A percentile compares a stretch with the other conserved stretches of the same genome.
Conservation (phyloP, 768 basidiomycete genomes). For the Scleroderma citrinum region DNA sequence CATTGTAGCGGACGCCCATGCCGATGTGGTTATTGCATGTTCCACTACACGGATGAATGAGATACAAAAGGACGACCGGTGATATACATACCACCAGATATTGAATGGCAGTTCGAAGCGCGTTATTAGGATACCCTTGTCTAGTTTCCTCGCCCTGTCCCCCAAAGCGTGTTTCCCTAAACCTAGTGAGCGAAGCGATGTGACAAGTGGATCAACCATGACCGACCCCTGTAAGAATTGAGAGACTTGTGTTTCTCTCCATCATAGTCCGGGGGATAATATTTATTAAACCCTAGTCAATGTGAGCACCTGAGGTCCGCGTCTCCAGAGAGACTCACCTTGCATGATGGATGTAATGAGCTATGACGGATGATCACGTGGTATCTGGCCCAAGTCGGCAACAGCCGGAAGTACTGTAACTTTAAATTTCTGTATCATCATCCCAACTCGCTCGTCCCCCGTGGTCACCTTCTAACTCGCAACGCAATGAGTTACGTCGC, state of each 20-base stretch:
- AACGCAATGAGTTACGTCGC: slow-evolving; percentile 94
- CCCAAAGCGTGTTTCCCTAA: slow-evolving; percentile 92
- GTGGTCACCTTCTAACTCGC: slow-evolving; percentile 83
- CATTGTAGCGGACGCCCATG: slow-evolving; percentile 99
- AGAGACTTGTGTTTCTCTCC: slow-evolving; percentile 65
- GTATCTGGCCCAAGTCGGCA: too few relatives aligned
- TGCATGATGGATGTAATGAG: slow-evolving; percentile 30
- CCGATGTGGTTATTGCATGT: slow-evolving; percentile 96
- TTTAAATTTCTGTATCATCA: neutral
- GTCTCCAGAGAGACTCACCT: slow-evolving; percentile 25
- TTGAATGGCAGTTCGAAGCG: slow-evolving; percentile 97
- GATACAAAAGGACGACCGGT: neutral
- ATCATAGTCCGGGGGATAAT: slow-evolving; percentile 75
- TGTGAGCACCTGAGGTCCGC: slow-evolving; percentile 4
- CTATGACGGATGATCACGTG: neutral
- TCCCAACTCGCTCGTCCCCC: neutral
- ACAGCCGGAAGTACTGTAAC: too few relatives aligned
- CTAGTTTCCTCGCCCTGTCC: slow-evolving; percentile 89
- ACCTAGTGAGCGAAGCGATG: neutral
- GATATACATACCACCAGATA: slow-evolving; percentile 77
- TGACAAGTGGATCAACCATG: neutral
- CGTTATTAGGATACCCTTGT: slow-evolving; percentile 92
- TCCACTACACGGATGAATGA: slow-evolving; percentile 44
- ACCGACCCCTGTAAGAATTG: slow-evolving; percentile 62
- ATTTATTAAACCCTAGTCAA: slow-evolving; percentile 63